Evolutionary conservation across 2,329 filamentous ascomycete genomes (phyloP), one percentile per base, ranked within the genome.

Genomic region (Beauveria caledonica): DNA sequence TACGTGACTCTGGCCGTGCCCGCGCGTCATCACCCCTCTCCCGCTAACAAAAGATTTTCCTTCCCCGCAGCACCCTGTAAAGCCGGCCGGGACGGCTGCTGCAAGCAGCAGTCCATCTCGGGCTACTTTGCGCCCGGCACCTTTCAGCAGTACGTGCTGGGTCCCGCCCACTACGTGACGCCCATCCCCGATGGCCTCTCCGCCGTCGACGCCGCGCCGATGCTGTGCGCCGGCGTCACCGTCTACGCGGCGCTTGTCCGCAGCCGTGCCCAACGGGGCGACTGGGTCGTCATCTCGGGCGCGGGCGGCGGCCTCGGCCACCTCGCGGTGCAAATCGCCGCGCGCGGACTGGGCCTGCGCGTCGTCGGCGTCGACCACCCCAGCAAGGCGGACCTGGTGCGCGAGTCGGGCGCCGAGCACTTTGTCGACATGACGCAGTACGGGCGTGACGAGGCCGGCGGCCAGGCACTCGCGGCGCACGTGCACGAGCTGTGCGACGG

Each of bases 261-360:
- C 89, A 72, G 86, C 1, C 81, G 80, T 39, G 82, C 78, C 2
- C 76, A 79, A 42, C 82, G 86, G 0, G 89, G 88, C 7, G 83
- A 91, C 72, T 86, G 80, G 48, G 82, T 92, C 29, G 87, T 86
- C 60, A 85, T 92, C 64, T 86, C 89, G 58, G 89, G 89, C 69
- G 88, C 88, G 21, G 88, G 88, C 63, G 88, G 89, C 71, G 88
- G 88, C 62, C 78, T 92, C 39, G 88, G 88, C 36, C 67, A 68
- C 36, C 77, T 92, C 64, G 88, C 87, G 8, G 79, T 86, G 66
- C 90, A 93, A 74, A 92, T 92, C 72, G 89, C 88, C 39, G 87
- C 57, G 51, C 52, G 52, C 33, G 61, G 56, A 10, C 61, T 71
- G 56, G 69, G 70, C 8, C 63, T 66, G 40, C 65, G 69, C 11